Conservation (phyloP, 768 basidiomycete genomes). For the Pulveroboletus ravenelii region DNA sequence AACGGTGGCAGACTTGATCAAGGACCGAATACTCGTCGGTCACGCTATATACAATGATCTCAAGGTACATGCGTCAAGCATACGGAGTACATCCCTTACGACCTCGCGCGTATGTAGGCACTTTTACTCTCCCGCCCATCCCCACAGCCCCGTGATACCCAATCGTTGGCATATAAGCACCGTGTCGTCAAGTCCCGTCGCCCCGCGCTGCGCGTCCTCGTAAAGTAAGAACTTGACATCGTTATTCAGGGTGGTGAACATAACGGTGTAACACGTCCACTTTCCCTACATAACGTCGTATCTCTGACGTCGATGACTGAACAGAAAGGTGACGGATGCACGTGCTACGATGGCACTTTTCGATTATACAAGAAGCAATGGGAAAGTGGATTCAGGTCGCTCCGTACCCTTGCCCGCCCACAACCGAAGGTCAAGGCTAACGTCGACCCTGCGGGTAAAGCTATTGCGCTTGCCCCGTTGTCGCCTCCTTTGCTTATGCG, state of each 20-base stretch:
- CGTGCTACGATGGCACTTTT: conserved; percentile 95
- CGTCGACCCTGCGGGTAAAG: not conserved
- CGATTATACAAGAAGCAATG: conserved; percentile 76
- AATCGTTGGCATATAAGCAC: conserved; percentile 54
- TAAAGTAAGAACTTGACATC: conserved; percentile 71
- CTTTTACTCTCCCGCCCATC: conserved; percentile 71
- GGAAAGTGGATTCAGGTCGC: conserved; percentile 49
- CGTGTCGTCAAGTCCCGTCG: conserved; percentile 51
- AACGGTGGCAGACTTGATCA: conserved; percentile 61
- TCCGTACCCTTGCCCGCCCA: not conserved
- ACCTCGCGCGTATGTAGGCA: conserved; percentile 31
- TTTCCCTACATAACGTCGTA: not conserved
- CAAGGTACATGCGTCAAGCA: conserved; percentile 40
- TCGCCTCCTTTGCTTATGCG: not conserved
- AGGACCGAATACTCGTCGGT: conserved; percentile 78
- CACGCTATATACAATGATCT: conserved; percentile 92
- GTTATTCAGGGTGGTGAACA: conserved; percentile 88
- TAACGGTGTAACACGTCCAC: conserved; percentile 59
- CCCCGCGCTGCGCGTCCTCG: conserved; percentile 76
- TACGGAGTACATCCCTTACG: not conserved
- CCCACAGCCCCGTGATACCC: conserved; percentile 64
- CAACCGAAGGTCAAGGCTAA: not conserved
- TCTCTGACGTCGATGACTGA: not conserved
- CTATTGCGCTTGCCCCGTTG: not conserved
- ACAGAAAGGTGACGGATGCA: conserved; percentile 77